These are phyloP conservation scores for Lichina pygmaea DNA, from an alignment of 495 filamentous ascomycete genomes.

Conservation along the genomic window DNA sequence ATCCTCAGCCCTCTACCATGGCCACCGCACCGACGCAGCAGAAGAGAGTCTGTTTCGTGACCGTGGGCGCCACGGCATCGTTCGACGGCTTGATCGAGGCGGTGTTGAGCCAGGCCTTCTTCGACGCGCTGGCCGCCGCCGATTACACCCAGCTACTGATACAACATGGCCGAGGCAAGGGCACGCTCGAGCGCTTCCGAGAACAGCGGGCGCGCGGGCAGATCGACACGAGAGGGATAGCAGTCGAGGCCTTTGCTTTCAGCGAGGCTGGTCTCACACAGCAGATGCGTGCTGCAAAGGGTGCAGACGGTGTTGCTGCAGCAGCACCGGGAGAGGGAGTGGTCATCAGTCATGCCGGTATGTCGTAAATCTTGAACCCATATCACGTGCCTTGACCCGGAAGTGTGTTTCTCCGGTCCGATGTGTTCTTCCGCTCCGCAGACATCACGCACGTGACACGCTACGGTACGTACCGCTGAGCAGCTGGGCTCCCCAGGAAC, in stretches of 20 bases:
- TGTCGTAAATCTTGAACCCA: constrained; percentile 1
- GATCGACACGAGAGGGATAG: constrained; percentile 15
- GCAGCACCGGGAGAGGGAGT: constrained; percentile 22
- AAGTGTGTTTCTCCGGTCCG: neutral
- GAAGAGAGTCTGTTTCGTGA: constrained; percentile 45
- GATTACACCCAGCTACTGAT: constrained; percentile 40
- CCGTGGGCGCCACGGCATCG: constrained; percentile 70
- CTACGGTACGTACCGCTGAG: constrained; percentile 1
- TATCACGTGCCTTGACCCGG: too few species aligned
- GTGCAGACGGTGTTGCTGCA: constrained; percentile 4
- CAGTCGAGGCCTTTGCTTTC: constrained; percentile 38
- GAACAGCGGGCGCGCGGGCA: constrained; percentile 4
- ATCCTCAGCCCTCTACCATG: neutral
- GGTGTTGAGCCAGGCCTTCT: constrained; percentile 30
- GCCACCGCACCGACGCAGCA: neutral
- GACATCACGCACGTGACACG: neutral
- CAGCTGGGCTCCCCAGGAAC: constrained; percentile 27
- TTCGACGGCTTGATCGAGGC: constrained; percentile 46
- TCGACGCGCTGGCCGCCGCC: constrained; percentile 21
- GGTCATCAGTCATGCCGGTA: constrained; percentile 81
- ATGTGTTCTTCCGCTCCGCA: neutral
- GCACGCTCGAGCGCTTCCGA: constrained; percentile 16
- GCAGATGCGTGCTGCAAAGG: constrained; percentile 26
- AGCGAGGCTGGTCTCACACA: constrained; percentile 24
- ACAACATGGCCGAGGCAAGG: constrained; percentile 46